phyloP scores from a whole-genome alignment of 176 grass and related monocot species.

The Raddia guianensis region DNA sequence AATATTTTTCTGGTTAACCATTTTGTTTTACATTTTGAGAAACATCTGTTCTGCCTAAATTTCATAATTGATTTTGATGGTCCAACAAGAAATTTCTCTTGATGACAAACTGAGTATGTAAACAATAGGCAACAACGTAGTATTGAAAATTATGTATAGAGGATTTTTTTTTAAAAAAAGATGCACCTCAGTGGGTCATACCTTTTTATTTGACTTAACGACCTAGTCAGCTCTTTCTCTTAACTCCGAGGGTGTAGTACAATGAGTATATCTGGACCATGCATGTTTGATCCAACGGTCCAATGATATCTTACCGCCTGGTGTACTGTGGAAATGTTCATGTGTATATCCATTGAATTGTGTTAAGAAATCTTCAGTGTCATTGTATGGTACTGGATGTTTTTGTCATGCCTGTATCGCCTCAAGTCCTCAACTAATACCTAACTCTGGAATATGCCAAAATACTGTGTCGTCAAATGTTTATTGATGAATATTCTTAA shows the following conservation, averaged over 20 bases:
- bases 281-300: too few relatives aligned
- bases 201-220: too few relatives aligned
- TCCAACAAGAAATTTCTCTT: constrained; percentile 15
- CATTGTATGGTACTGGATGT: constrained; percentile 20
- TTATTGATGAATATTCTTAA: neutral
- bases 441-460: neutral
- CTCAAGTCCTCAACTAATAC: neutral
- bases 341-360: neutral
- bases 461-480: neutral
- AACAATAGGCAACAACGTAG: neutral
- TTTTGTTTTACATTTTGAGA: constrained; percentile 12
- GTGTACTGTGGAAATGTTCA: too few relatives aligned
- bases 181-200: too few relatives aligned
- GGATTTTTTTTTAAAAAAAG: too few relatives aligned
- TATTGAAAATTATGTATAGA: neutral
- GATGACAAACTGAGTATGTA: neutral
- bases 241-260: too few relatives aligned
- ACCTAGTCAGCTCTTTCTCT: too few relatives aligned
- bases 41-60: neutral
- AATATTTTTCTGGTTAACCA: neutral
- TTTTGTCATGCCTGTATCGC: neutral
- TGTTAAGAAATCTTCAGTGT: constrained; percentile 3
- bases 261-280: too few relatives aligned
- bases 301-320: too few relatives aligned
- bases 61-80: neutral